Conservation (phyloP, 2,329 filamentous ascomycete genomes). For the Achaetomium macrosporum region DNA sequence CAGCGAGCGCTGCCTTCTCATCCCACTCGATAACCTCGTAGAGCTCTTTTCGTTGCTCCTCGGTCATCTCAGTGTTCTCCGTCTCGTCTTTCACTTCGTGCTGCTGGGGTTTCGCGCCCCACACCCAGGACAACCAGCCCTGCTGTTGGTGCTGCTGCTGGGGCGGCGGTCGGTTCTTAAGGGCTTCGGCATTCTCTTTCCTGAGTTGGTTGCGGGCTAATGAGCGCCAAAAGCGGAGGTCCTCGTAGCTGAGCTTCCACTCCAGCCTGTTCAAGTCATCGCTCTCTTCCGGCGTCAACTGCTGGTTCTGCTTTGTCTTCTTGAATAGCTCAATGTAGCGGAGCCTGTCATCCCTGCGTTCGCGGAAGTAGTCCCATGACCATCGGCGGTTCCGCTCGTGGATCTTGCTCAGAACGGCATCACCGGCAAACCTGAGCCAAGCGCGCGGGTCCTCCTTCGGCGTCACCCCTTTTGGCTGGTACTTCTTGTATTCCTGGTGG, state of each 20-base stretch:
- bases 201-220: slow-evolving; percentile 88
- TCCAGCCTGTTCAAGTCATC: slow-evolving; percentile 73
- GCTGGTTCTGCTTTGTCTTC: slow-evolving; percentile 74
- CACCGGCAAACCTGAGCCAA: slow-evolving; percentile 87
- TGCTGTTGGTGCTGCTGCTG: slow-evolving; percentile 59
- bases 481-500: slow-evolving; percentile 92
- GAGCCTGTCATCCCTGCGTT: slow-evolving; percentile 81
- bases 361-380: slow-evolving; percentile 94
- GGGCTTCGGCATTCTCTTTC: slow-evolving; percentile 88
- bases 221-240: slow-evolving; percentile 94
- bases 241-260: slow-evolving; percentile 85
- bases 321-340: slow-evolving; percentile 95
- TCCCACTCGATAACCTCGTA: slow-evolving; percentile 99
- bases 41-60: slow-evolving; percentile 91
- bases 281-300: slow-evolving; percentile 63
- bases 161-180: slow-evolving; percentile 54
- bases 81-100: slow-evolving; percentile 52
- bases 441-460: slow-evolving; percentile 87
- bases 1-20: slow-evolving; percentile 83
- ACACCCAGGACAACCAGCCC: slow-evolving; percentile 88
- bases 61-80: slow-evolving; percentile 82
- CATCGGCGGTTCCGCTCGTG: slow-evolving; percentile 88
- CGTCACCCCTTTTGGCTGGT: slow-evolving; percentile 73
- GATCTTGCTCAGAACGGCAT: slow-evolving; percentile 87
- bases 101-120: slow-evolving; percentile 63